Evolutionary conservation across 441 rosid genomes (phyloP), one percentile per base, ranked within the genome.

Genomic region (Eutrema salsugineum): DNA sequence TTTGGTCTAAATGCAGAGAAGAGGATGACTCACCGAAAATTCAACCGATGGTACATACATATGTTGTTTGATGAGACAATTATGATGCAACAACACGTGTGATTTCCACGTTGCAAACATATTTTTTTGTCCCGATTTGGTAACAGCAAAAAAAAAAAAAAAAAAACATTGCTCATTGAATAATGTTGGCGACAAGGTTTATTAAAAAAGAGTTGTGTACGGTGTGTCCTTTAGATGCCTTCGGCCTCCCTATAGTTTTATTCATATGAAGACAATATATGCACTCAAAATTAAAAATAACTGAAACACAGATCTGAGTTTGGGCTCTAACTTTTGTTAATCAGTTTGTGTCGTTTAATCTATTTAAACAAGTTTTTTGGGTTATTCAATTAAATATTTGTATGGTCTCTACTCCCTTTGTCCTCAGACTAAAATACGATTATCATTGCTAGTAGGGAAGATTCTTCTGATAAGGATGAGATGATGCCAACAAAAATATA

Each of bases 71-170:
- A 54, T 53, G 30, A 62, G 30, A 62, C 70, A 53, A 63, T 27
- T 68, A 61, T 38, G 44, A 36, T 68, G 60, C 53, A 40, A 54
- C 2, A 70, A 63, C 66, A 54, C 79, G 75, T 68, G 70, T 69
- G 60, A 36, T 63, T 11, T 12, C 16, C 47, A 75, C 70, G 57
- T 68, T 65, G 64, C 64, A 19, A 47, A 75, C 79, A 62, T 62
- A n/a, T n/a, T n/a, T 48, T 62, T 62, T 22, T 58, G 65, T 19
- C 32, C 27, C 7, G 56, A 58, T 48, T 66, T 12, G 64, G 36
- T 72, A 63, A 70, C 33, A n/a, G n/a, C n/a, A n/a, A n/a, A n/a
- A n/a, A n/a, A n/a, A n/a, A n/a, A n/a, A n/a, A n/a, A n/a, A n/a
- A n/a, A n/a, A n/a, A n/a, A n/a, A n/a, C n/a, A n/a, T n/a, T n/a